Conservation (phyloP, 1,284 basidiomycete genomes). For the Trametes sp. region DNA sequence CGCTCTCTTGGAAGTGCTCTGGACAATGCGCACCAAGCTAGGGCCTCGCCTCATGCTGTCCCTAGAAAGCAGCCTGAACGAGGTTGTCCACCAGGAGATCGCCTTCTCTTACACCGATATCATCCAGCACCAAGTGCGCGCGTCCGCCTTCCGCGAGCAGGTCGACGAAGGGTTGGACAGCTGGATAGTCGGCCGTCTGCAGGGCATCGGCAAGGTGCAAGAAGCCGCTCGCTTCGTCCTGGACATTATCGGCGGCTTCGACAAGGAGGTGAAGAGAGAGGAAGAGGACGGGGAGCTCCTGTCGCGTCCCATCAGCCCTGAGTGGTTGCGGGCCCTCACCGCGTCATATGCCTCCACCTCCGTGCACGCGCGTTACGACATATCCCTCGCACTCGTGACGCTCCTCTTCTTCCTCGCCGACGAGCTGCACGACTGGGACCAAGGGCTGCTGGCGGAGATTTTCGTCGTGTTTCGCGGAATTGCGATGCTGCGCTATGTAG, state of each 20-base stretch:
- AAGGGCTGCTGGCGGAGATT: slow-evolving; percentile 70
- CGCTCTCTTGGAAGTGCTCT: slow-evolving; percentile 62
- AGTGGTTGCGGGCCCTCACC: slow-evolving; percentile 68
- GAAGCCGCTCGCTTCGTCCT: slow-evolving; percentile 61
- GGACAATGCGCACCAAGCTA: slow-evolving; percentile 64
- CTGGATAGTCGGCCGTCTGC: slow-evolving; percentile 67
- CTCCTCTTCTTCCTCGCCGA: slow-evolving; percentile 77
- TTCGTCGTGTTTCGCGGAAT: slow-evolving; percentile 81
- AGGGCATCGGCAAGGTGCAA: slow-evolving; percentile 63
- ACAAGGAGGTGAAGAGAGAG: slow-evolving; percentile 75
- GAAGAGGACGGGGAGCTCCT: slow-evolving; percentile 69
- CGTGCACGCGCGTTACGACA: slow-evolving; percentile 75
- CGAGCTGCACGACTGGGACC: slow-evolving; percentile 67
- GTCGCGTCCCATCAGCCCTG: slow-evolving; percentile 58
- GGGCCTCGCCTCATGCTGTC: slow-evolving; percentile 61
- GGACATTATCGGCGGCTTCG: slow-evolving; percentile 74
- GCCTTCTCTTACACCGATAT: slow-evolving; percentile 79
- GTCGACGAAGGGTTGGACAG: slow-evolving; percentile 64
- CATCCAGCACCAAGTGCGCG: slow-evolving; percentile 67
- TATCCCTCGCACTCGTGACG: slow-evolving; percentile 69
- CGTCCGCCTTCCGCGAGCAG: slow-evolving; percentile 56
- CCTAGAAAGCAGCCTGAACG: slow-evolving; percentile 65
- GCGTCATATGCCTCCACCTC: slow-evolving; percentile 68
- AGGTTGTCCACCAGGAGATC: slow-evolving; percentile 76
- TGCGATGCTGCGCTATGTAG: slow-evolving; percentile 68